A percentile compares a stretch with the other conserved stretches of the same genome.
phyloP scores from a whole-genome alignment of 306 rosid species.

The Ochetophila trinervis region DNA sequence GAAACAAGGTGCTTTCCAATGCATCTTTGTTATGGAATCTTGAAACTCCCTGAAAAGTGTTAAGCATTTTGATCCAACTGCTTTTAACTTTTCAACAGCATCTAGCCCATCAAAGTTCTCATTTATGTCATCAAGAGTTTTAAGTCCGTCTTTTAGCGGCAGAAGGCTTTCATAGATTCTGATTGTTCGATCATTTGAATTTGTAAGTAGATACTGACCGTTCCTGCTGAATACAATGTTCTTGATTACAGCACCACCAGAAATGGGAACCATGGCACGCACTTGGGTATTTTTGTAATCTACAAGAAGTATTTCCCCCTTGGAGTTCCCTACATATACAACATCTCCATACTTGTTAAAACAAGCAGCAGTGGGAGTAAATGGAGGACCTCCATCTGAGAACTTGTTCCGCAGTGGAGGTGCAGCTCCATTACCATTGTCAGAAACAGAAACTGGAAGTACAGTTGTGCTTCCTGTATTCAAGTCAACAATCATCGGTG shows the following conservation, averaged over 20 bases:
- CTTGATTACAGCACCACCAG: slow-evolving; percentile 83
- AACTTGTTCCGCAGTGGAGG: slow-evolving; percentile 67
- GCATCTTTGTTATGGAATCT: slow-evolving; percentile 91
- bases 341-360: slow-evolving; percentile 75
- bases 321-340: slow-evolving; percentile 92
- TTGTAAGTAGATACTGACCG: slow-evolving; percentile 87
- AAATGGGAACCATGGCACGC: slow-evolving; percentile 65
- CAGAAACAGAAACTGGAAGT: slow-evolving; percentile 71
- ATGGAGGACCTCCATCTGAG: slow-evolving; percentile 70
- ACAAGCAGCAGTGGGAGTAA: slow-evolving; percentile 93
- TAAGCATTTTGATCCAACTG: slow-evolving; percentile 74
- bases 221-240: slow-evolving; percentile 88
- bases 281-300: slow-evolving; percentile 54
- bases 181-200: slow-evolving; percentile 83
- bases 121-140: slow-evolving; percentile 45
- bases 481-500: slow-evolving; percentile 93
- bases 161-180: slow-evolving; percentile 92
- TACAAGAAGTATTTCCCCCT: slow-evolving; percentile 87
- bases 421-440: slow-evolving; percentile 36
- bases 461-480: slow-evolving; percentile 57
- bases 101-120: slow-evolving; percentile 40
- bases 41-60: slow-evolving; percentile 87
- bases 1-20: slow-evolving; percentile 99
- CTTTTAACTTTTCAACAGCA: slow-evolving; percentile 70
- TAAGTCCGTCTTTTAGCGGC: slow-evolving; percentile 61